Evolutionary conservation across 2,329 filamentous ascomycete genomes (phyloP).

Genomic region (Xenoacremonium recifei): DNA sequence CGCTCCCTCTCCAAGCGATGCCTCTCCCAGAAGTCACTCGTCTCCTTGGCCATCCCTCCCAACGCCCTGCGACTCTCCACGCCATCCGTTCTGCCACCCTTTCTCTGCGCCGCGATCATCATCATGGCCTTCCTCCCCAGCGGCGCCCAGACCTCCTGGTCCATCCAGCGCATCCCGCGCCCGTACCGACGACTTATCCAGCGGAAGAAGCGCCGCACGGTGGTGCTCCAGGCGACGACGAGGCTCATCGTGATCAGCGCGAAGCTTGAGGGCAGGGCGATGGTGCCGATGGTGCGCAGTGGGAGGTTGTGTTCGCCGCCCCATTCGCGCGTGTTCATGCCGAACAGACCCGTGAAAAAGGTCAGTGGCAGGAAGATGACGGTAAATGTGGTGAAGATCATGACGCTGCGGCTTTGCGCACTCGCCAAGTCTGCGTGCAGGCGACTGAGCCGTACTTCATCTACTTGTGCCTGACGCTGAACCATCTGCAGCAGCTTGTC

Average conservation of each 20-base stretch:
- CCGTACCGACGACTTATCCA: conserved; percentile 18
- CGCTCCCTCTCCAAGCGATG: conserved; percentile 38
- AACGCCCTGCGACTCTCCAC: conserved; percentile 6
- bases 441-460: conserved; percentile 62
- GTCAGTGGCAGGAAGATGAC: conserved; percentile 63
- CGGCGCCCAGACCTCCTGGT: conserved; percentile 22
- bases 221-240: conserved; percentile 54
- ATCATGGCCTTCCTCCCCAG: conserved; percentile 8
- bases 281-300: conserved; percentile 44
- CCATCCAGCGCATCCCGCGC: conserved; percentile 16
- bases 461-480: conserved; percentile 64
- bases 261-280: conserved; percentile 49
- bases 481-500: conserved; percentile 67
- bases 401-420: conserved; percentile 60
- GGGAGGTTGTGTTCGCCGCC: conserved; percentile 45
- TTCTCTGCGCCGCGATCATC: conserved; percentile 15
- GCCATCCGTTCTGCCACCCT: conserved; percentile 11
- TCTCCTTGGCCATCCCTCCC: conserved; percentile 25
- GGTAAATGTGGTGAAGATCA: conserved; percentile 65
- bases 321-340: conserved; percentile 65
- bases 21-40: conserved; percentile 42
- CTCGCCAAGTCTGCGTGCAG: conserved; percentile 62
- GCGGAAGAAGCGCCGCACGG: conserved; percentile 33
- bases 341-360: conserved; percentile 65
- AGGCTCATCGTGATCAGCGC: conserved; percentile 50